Percentiles rank a stretch among this genome's conserved stretches.
Conservation (phyloP, 2,329 filamentous ascomycete genomes). For the Phoma sp. region DNA sequence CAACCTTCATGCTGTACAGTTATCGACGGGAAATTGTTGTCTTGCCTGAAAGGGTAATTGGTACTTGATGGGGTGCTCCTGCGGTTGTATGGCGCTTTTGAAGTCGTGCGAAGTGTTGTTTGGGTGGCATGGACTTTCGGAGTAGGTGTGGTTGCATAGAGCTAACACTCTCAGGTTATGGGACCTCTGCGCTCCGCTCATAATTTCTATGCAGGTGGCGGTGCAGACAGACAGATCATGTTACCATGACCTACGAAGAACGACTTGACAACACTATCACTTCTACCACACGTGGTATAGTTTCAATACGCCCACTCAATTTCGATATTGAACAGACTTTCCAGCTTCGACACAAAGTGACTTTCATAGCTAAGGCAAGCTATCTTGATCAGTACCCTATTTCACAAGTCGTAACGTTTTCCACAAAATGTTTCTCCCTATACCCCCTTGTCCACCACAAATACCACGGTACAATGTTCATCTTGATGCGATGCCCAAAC, state of each 20-base stretch:
- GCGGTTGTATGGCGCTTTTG: not conserved
- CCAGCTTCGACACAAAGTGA: too few species aligned
- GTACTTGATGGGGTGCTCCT: not conserved
- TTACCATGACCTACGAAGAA: too few species aligned
- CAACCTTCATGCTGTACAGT: slow-evolving; percentile 28
- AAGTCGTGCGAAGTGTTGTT: not conserved
- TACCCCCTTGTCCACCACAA: slow-evolving; percentile 52
- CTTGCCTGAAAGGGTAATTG: slow-evolving; percentile 6
- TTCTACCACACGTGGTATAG: too few species aligned
- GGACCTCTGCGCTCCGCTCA: too few species aligned
- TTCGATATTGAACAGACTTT: too few species aligned
- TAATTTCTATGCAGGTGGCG: too few species aligned
- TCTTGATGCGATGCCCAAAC: slow-evolving; percentile 55
- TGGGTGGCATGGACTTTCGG: not conserved
- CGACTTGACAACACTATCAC: too few species aligned
- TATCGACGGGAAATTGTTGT: slow-evolving; percentile 16
- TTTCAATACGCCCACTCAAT: too few species aligned
- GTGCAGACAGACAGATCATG: too few species aligned
- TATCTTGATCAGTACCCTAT: slow-evolving; percentile 9
- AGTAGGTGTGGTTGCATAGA: not conserved
- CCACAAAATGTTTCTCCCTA: slow-evolving; percentile 53
- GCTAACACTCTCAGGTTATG: not conserved
- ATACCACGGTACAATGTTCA: slow-evolving; percentile 55
- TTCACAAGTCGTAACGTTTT: slow-evolving; percentile 53
- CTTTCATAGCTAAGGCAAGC: not conserved